Percentiles rank a stretch among this genome's conserved stretches.
These are phyloP conservation scores for Diplogelasinospora grovesii DNA, from an alignment of 495 filamentous ascomycete genomes.

Conservation along the genomic window DNA sequence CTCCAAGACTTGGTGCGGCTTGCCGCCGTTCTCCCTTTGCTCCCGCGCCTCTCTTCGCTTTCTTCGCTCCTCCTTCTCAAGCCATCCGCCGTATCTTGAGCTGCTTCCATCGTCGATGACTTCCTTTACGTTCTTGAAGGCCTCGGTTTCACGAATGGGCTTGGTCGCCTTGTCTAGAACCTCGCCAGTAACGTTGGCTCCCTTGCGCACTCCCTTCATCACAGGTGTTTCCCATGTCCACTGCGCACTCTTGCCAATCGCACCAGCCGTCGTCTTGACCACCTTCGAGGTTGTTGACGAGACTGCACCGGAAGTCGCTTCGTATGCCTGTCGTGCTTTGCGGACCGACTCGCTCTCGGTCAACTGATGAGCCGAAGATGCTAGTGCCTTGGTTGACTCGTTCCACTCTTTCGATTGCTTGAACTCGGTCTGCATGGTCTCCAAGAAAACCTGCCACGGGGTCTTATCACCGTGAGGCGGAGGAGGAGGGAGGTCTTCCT, in stretches of 20 bases:
- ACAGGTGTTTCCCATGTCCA: constrained; percentile 97
- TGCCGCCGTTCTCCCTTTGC: constrained; percentile 49
- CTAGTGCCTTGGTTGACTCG: constrained; percentile 91
- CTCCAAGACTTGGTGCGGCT: constrained; percentile 52
- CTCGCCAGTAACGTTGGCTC: constrained; percentile 74
- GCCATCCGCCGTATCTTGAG: constrained; percentile 90
- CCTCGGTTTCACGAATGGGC: constrained; percentile 88
- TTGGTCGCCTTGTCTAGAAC: constrained; percentile 88
- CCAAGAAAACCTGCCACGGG: constrained; percentile 96
- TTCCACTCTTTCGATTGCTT: constrained; percentile 99
- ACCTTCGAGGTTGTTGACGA: constrained; percentile 66
- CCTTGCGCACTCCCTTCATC: constrained; percentile 85
- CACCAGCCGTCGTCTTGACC: constrained; percentile 76
- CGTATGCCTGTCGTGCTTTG: constrained; percentile 77
- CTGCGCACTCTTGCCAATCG: constrained; percentile 77
- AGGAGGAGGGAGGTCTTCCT: constrained; percentile 76
- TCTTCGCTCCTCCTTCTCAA: constrained; percentile 88
- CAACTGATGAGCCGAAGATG: constrained; percentile 80
- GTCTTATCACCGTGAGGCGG: constrained; percentile 97
- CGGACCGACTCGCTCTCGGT: constrained; percentile 91
- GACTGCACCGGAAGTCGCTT: constrained; percentile 69
- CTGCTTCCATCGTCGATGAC: constrained; percentile 96
- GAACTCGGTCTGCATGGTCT: constrained; percentile 87
- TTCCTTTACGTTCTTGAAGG: constrained; percentile 88
- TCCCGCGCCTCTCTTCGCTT: constrained; percentile 69